Conservation (phyloP, 2,329 filamentous ascomycete genomes). For the Xylogone sp. region DNA sequence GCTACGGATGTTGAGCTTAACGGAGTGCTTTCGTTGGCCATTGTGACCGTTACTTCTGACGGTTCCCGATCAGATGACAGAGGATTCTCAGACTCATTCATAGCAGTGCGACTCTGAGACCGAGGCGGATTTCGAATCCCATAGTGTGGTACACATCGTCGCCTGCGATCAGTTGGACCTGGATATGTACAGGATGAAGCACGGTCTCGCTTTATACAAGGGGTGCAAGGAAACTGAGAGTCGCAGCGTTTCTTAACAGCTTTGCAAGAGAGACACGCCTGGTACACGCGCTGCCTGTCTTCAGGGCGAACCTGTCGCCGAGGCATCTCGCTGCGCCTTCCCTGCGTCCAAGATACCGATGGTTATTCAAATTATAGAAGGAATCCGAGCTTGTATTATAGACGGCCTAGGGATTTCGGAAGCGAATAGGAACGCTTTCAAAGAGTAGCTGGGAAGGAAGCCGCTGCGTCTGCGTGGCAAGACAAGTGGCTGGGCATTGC, state of each 20-base stretch:
- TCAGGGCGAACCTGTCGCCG: conserved; percentile 3
- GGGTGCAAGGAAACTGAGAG: conserved; percentile 2
- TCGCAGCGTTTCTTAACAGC: conserved; percentile 7
- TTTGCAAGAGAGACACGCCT: conserved; percentile 5
- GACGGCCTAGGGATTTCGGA: too few species aligned
- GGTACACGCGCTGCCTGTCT: conserved; percentile 3
- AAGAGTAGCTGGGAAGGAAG: too few species aligned
- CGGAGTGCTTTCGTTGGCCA: neutral
- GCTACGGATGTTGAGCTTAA: neutral
- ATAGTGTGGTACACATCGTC: neutral
- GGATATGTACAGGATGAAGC: conserved; percentile 1
- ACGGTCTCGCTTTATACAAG: conserved; percentile 5
- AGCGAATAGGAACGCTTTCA: too few species aligned
- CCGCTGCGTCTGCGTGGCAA: too few species aligned
- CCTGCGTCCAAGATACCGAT: too few species aligned
- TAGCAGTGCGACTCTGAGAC: neutral
- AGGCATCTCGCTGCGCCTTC: conserved; percentile 1
- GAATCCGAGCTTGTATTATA: too few species aligned
- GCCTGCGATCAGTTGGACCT: neutral
- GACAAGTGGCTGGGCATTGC: too few species aligned
- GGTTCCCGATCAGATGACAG: neutral
- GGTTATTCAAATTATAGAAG: too few species aligned
- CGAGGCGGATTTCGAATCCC: neutral
- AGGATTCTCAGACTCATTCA: neutral
- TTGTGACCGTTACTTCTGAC: neutral